Conservation (phyloP, 768 basidiomycete species). For the Tephrocybe rancida region DNA sequence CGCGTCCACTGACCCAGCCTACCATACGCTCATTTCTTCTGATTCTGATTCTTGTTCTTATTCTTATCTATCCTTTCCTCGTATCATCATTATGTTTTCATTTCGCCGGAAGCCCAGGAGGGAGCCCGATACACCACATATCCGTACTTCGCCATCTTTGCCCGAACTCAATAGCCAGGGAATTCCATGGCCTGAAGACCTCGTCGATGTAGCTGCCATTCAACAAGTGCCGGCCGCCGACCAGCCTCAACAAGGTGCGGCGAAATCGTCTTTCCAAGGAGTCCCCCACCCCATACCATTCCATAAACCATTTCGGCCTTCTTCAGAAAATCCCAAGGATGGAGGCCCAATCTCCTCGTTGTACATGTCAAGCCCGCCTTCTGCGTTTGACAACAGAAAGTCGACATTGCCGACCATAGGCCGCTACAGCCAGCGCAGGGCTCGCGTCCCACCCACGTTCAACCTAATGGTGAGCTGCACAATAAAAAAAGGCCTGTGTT, state of each 20-base stretch:
- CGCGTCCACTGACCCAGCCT: conserved; percentile 11
- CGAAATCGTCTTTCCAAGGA: conserved; percentile 65
- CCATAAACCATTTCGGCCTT: conserved; percentile 79
- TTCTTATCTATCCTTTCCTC: conserved; percentile 17
- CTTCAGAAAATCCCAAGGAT: conserved; percentile 46
- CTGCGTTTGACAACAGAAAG: conserved; percentile 63
- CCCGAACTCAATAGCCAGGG: conserved; percentile 76
- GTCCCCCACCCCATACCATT: conserved; percentile 66
- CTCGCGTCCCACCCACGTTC: conserved; percentile 73
- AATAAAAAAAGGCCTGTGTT: not conserved
- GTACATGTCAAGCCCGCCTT: conserved; percentile 66
- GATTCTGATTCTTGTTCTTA: conserved; percentile 18
- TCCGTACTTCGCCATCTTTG: conserved; percentile 79
- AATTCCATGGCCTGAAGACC: conserved; percentile 83
- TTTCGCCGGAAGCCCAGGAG: conserved; percentile 72
- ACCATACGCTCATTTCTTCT: conserved; percentile 19
- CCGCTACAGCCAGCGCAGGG: conserved; percentile 65
- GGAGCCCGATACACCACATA: conserved; percentile 44
- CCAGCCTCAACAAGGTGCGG: conserved; percentile 61
- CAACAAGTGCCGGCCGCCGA: conserved; percentile 46
- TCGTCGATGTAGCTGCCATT: conserved; percentile 73
- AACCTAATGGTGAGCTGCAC: conserved; percentile 72
- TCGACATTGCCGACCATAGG: conserved; percentile 38
- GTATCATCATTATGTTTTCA: conserved; percentile 61
- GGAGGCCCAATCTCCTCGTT: conserved; percentile 65